phyloP scores from a whole-genome alignment of 371 early-diverging fungal species.

The Sporodiniella umbellata region DNA sequence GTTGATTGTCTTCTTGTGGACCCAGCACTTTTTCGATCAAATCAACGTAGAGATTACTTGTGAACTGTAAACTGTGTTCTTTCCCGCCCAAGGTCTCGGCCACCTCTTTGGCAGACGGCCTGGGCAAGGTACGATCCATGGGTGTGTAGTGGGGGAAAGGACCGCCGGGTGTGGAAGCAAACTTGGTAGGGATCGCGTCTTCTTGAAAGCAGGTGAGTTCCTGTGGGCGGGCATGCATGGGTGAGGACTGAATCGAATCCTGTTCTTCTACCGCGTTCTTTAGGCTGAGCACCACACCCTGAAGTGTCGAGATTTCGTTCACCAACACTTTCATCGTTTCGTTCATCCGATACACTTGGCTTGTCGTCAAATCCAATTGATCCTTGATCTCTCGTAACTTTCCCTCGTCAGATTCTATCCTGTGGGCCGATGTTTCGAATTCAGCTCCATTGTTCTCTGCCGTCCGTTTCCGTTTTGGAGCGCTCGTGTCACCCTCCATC shows the following conservation, averaged over 20 bases:
- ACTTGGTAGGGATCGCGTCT: not conserved
- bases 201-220: too few relatives aligned
- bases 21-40: constrained; percentile 9
- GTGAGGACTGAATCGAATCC: too few relatives aligned
- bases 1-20: constrained; percentile 1
- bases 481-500: not conserved
- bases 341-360: not conserved
- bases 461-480: not conserved
- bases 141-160: constrained; percentile 4
- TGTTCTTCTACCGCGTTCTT: not conserved
- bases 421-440: not conserved
- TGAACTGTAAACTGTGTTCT: constrained; percentile 13
- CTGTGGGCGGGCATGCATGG: not conserved
- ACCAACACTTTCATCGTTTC: not conserved
- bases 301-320: not conserved
- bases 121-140: constrained; percentile 2
- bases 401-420: too few relatives aligned
- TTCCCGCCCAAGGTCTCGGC: constrained; percentile 5
- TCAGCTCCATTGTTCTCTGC: constrained; percentile 2
- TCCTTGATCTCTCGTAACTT: not conserved
- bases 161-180: constrained; percentile 2
- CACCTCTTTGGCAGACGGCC: constrained; percentile 11
- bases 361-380: not conserved
- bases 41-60: constrained; percentile 8
- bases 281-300: not conserved